A percentile compares a stretch with the other conserved stretches of the same genome.
phyloP scores from a whole-genome alignment of 2,329 filamentous ascomycete species.

The Diaporthe eres region DNA sequence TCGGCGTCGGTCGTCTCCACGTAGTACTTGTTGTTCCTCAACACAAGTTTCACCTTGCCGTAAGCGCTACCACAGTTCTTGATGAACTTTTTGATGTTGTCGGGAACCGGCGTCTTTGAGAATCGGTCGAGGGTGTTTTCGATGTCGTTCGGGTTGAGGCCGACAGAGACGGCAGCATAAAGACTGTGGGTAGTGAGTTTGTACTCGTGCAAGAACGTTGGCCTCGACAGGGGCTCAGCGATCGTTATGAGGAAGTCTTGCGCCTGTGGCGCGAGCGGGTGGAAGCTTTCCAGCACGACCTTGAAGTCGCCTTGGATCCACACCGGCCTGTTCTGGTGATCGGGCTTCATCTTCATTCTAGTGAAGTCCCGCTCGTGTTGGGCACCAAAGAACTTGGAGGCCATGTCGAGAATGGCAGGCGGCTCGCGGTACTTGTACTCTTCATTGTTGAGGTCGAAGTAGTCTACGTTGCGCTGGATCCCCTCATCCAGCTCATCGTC shows the following conservation, averaged over 20 bases:
- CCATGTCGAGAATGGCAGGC: conserved; percentile 46
- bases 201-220: conserved; percentile 93
- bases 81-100: conserved; percentile 83
- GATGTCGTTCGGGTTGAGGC: conserved; percentile 87
- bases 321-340: conserved; percentile 89
- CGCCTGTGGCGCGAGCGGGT: conserved; percentile 84
- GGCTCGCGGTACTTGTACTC: conserved; percentile 49
- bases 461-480: conserved; percentile 71
- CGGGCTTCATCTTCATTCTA: conserved; percentile 84
- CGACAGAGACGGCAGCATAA: conserved; percentile 93
- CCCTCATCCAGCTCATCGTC: conserved; percentile 67
- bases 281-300: conserved; percentile 94
- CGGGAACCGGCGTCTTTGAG: conserved; percentile 87
- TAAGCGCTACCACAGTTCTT: conserved; percentile 87
- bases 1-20: conserved; percentile 90
- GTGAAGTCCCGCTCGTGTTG: conserved; percentile 81
- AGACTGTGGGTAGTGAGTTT: conserved; percentile 89
- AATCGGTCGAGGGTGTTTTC: conserved; percentile 87
- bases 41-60: conserved; percentile 91
- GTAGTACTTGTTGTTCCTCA: conserved; percentile 93
- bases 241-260: conserved; percentile 96
- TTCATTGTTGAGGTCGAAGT: conserved; percentile 69
- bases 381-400: conserved; percentile 50
- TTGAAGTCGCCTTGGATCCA: conserved; percentile 83
- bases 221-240: conserved; percentile 88